A percentile compares a stretch with the other conserved stretches of the same genome.
Evolutionary conservation across 2,329 filamentous ascomycete species (phyloP).

Genomic region (Xylaria hypoxylon): DNA sequence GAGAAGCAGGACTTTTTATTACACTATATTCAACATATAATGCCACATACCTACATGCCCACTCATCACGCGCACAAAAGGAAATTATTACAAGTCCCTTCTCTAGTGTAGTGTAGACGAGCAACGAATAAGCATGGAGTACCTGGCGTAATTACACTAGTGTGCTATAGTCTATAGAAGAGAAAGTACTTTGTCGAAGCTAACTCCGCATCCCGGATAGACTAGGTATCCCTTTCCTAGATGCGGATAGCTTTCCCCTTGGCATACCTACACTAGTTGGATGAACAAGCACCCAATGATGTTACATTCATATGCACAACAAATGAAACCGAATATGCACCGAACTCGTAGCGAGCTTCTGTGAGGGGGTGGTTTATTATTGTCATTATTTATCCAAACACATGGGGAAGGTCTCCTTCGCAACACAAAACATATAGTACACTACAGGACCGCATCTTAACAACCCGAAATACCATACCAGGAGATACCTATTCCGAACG

Average conservation of each 20-base stretch:
- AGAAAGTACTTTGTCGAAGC: no score
- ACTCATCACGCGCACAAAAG: no score
- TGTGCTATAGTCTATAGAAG: no score
- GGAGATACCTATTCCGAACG: slow-evolving; percentile 11
- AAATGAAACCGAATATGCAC: slow-evolving; percentile 37
- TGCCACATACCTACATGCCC: no score
- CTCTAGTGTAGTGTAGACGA: no score
- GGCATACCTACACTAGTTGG: slow-evolving; percentile 11
- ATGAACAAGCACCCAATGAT: slow-evolving; percentile 23
- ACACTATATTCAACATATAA: no score
- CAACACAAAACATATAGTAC: slow-evolving; percentile 17
- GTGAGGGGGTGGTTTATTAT: slow-evolving; percentile 21
- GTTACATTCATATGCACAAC: slow-evolving; percentile 25
- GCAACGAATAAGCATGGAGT: no score
- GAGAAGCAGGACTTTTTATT: no score
- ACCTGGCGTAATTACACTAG: no score
- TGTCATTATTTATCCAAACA: slow-evolving; percentile 6
- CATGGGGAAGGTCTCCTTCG: slow-evolving; percentile 13
- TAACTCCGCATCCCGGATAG: slow-evolving; percentile 26
- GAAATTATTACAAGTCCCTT: no score
- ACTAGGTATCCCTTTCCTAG: slow-evolving; percentile 20
- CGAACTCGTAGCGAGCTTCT: slow-evolving; percentile 31
- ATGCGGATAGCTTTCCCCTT: slow-evolving; percentile 15
- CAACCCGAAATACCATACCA: background rate
- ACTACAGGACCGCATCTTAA: background rate